phyloP scores from a whole-genome alignment of 768 basidiomycete genomes.

The Boletus sp. region DNA sequence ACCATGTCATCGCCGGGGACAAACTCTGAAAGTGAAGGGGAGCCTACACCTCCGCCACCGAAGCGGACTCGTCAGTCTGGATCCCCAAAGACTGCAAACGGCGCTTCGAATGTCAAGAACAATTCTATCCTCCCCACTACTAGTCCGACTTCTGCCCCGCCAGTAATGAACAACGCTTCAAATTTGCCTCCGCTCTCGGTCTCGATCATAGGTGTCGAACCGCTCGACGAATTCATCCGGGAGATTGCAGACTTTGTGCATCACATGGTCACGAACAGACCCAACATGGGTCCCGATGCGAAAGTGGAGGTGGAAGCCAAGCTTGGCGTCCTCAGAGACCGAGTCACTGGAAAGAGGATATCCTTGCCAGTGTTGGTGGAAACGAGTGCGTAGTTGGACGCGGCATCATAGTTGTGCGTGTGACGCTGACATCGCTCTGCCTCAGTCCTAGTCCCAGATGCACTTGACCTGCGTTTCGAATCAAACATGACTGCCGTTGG shows the following conservation, averaged over 20 bases:
- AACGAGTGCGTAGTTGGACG: constrained; percentile 59
- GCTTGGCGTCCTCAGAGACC: constrained; percentile 72
- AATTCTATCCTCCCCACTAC: constrained; percentile 7
- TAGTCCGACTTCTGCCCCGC: constrained; percentile 10
- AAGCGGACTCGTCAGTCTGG: constrained; percentile 40
- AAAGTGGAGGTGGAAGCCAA: constrained; percentile 89
- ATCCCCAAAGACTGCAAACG: constrained; percentile 24
- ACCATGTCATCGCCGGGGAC: constrained; percentile 30
- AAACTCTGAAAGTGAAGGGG: constrained; percentile 29
- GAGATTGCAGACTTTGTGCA: constrained; percentile 89
- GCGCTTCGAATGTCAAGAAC: constrained; percentile 26
- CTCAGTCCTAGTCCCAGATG: constrained; percentile 67
- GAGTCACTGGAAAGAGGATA: constrained; percentile 53
- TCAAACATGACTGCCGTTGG: constrained; percentile 89
- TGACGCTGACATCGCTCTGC: constrained; percentile 1
- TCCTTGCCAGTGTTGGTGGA: constrained; percentile 75
- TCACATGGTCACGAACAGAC: constrained; percentile 60
- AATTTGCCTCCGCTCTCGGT: constrained; percentile 64
- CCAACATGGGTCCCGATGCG: constrained; percentile 47
- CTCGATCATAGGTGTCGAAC: constrained; percentile 86
- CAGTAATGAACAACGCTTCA: constrained; percentile 27
- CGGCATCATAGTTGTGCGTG: neutral
- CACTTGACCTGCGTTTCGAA: constrained; percentile 72
- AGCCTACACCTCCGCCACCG: constrained; percentile 28
- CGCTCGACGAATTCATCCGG: constrained; percentile 89